phyloP scores from a whole-genome alignment of 106 monocot genomes.

The Allium fistulosum region DNA sequence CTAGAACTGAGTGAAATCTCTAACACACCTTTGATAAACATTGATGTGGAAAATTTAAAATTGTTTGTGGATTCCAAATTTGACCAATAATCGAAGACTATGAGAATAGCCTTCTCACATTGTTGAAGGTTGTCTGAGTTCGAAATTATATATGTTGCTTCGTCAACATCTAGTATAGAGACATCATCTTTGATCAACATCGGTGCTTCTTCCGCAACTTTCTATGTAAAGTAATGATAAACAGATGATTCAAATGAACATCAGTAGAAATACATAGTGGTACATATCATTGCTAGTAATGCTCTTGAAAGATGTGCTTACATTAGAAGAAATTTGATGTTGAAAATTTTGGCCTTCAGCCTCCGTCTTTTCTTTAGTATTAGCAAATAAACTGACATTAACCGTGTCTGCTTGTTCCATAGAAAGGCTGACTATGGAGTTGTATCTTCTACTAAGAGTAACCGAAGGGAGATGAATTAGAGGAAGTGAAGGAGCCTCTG shows the following conservation, averaged over 20 bases:
- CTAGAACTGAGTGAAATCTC: slow-evolving; percentile 61
- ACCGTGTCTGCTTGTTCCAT: slow-evolving; percentile 20
- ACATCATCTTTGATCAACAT: not conserved
- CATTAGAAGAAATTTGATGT: slow-evolving; percentile 29
- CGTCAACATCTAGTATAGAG: not conserved
- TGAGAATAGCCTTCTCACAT: slow-evolving; percentile 53
- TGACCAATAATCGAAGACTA: slow-evolving; percentile 48
- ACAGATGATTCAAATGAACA: too few species aligned
- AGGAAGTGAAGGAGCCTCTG: slow-evolving; percentile 34
- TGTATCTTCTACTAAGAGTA: slow-evolving; percentile 44
- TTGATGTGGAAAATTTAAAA: slow-evolving; percentile 39
- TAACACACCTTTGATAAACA: slow-evolving; percentile 60
- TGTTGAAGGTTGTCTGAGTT: slow-evolving; percentile 45
- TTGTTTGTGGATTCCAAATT: slow-evolving; percentile 28
- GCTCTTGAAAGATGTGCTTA: slow-evolving; percentile 16
- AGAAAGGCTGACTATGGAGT: slow-evolving; percentile 38
- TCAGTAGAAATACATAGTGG: too few species aligned
- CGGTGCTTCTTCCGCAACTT: too few species aligned
- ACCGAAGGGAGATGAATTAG: slow-evolving; percentile 39
- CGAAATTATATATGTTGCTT: slow-evolving; percentile 54
- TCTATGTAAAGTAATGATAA: too few species aligned
- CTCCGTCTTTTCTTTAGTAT: slow-evolving; percentile 14
- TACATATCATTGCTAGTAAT: too few species aligned
- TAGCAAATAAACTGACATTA: slow-evolving; percentile 3
- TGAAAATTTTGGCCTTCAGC: slow-evolving; percentile 16